These are phyloP conservation scores for Neckera pumila DNA, from an alignment of 225 moss, liverwort and hornwort species.

Conservation along the genomic window DNA sequence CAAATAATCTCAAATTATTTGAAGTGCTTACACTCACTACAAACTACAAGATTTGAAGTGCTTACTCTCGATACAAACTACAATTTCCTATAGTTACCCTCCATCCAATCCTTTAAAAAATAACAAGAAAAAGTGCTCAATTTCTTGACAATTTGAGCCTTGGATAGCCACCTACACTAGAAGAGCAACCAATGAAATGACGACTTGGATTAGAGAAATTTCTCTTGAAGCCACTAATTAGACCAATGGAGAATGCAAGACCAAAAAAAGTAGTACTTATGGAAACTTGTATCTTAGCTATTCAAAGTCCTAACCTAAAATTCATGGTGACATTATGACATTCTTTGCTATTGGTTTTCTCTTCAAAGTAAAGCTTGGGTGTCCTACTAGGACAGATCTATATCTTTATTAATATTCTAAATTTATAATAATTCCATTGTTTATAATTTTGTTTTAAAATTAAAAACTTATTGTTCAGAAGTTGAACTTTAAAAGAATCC, in stretches of 20 bases:
- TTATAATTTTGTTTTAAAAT: neutral
- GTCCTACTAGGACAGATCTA: neutral
- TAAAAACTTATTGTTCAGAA: neutral
- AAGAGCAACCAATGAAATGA: neutral
- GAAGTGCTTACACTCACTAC: neutral
- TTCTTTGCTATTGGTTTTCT: neutral
- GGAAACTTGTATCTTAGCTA: neutral
- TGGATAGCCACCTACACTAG: accelerated
- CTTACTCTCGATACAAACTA: neutral
- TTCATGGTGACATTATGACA: neutral
- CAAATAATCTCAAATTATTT: neutral
- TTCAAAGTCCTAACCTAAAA: neutral
- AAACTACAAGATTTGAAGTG: neutral
- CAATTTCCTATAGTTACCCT: neutral
- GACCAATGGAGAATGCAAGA: accelerated
- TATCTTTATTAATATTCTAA: no score
- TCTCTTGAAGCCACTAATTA: accelerated
- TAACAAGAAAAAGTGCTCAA: neutral
- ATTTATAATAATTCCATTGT: no score
- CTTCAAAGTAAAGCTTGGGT: neutral
- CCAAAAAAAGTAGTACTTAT: no score
- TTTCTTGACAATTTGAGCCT: neutral
- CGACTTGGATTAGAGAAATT: neutral
- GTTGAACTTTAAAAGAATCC: neutral
- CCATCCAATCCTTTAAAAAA: no score